Evolutionary conservation across 495 filamentous ascomycete genomes (phyloP).

Genomic region (Choiromyces venosus): DNA sequence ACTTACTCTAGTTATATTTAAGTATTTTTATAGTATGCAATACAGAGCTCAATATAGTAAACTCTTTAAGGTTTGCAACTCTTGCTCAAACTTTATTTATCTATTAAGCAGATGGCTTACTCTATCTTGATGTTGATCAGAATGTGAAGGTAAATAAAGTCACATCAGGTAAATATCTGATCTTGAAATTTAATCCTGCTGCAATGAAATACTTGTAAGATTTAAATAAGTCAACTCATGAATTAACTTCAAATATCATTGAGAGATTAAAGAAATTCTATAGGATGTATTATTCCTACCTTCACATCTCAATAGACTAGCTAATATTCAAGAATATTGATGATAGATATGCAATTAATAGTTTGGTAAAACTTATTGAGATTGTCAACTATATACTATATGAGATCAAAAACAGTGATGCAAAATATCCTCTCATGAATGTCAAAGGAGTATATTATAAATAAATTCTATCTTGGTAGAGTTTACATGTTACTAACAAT

Average conservation of each 20-base stretch:
- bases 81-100: neutral
- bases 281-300: conserved; percentile 2
- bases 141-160: neutral
- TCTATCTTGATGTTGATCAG: neutral
- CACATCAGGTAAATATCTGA: conserved; percentile 1
- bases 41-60: conserved; percentile 9
- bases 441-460: conserved; percentile 11
- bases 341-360: neutral
- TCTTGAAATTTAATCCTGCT: conserved; percentile 1
- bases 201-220: neutral
- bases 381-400: neutral
- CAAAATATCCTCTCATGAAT: neutral
- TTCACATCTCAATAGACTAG: neutral
- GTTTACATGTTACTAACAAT: neutral
- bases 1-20: conserved; percentile 10
- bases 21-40: conserved; percentile 9
- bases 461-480: no score
- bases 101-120: neutral
- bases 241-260: neutral
- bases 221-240: neutral
- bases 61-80: conserved; percentile 20
- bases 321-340: conserved; percentile 5
- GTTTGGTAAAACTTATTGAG: neutral
- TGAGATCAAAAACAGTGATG: neutral
- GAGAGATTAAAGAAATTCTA: conserved; percentile 6